Base-by-base conservation (phyloP, 2,329 filamentous ascomycete genomes). In the Immersiporthe knoxdaviesiana region DNA sequence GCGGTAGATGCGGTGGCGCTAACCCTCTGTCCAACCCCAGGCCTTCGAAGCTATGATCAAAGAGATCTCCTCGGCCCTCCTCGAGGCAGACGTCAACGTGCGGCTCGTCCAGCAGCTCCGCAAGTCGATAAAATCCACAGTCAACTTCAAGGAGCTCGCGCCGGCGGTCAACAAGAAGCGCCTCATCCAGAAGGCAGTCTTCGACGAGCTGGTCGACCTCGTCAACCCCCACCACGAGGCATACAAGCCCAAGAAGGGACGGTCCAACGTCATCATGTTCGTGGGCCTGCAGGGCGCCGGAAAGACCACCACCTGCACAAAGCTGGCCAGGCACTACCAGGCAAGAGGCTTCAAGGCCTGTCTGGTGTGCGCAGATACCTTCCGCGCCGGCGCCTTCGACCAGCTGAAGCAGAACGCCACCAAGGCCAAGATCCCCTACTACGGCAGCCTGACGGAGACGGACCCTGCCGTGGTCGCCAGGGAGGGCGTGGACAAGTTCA, bases 351-450 rank as follows among this genome's bases (percentile, higher is more conserved):
- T 98, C 86, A 93, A 93, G 80, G 88, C 94, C 10, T 97, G 95
- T 74, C 84, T 99, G 68, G 96, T 99, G 44, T 99, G 96, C 82
- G 96, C 96, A 63, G 96, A 99, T 81, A 99, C 96, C 35, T 99
- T 99, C 85, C 92, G 96, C 83, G 96, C 96, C 44, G 96, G 96
- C 84, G 96, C 96, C 56, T 99, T 99, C 75, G 96, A 99, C 78
- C 96, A 99, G 83, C 81, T 99, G 79, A 98, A 98, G 83, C 96
- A 99, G 82, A 99, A 99, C 79, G 96, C 96, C 1, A 98, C 94
- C 44, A 99, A 98, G 81, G 96, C 96, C 64, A 98, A 98, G 84
- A 98, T 99, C 65, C 96, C 96, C 12, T 99, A 99, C 86, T 99
- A 97, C 79, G 96, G 96, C 76, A 97, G 93, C 68, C 85, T 99